Evolutionary conservation across 768 basidiomycete species (phyloP).

Genomic region (Lyophyllum decastes): DNA sequence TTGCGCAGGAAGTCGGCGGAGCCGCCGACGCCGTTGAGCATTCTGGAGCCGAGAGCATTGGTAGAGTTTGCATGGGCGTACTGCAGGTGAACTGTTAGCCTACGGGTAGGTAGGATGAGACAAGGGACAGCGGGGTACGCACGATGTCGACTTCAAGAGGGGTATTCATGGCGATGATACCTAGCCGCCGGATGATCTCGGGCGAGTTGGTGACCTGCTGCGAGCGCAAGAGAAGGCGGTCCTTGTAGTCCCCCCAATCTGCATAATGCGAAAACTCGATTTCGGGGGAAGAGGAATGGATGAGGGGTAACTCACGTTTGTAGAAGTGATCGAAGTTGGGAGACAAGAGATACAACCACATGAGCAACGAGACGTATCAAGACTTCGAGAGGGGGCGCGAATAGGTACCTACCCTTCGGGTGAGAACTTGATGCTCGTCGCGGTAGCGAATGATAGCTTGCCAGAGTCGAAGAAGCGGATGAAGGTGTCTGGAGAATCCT

Average conservation of each 20-base stretch:
- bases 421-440: conserved; percentile 47
- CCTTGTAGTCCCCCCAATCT: conserved; percentile 50
- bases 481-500: conserved; percentile 36
- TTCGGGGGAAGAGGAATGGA: background rate
- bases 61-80: conserved; percentile 56
- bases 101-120: background rate
- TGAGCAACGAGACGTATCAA: background rate
- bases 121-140: conserved; percentile 10
- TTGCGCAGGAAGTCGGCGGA: conserved; percentile 51
- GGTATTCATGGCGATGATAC: conserved; percentile 54
- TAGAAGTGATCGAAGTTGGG: conserved; percentile 49
- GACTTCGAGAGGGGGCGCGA: background rate
- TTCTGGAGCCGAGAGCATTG: conserved; percentile 48
- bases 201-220: conserved; percentile 54
- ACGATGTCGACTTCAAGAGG: conserved; percentile 52
- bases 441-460: conserved; percentile 47
- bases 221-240: conserved; percentile 46
- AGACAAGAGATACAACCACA: background rate
- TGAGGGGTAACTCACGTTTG: conserved; percentile 27
- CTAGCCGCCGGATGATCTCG: conserved; percentile 47
- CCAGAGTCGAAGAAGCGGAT: conserved; percentile 48
- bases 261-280: background rate
- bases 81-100: conserved; percentile 16
- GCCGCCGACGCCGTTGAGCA: conserved; percentile 52
- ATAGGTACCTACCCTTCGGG: conserved; percentile 36